Percentiles rank a stretch among this genome's conserved stretches.
Conservation (phyloP, 129 eudicot genomes). For the Centella asiatica region DNA sequence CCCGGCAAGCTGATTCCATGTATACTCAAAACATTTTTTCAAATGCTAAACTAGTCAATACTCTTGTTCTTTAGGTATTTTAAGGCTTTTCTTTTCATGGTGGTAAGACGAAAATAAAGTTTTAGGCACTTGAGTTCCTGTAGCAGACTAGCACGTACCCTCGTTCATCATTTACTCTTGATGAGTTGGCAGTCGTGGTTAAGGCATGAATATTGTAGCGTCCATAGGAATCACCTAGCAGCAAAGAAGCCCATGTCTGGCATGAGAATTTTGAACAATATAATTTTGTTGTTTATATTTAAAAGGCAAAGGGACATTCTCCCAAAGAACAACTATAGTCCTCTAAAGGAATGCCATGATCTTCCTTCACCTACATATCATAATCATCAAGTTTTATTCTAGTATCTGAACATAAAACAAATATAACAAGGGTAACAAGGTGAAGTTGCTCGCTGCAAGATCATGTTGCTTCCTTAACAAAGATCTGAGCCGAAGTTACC, state of each 20-base stretch:
- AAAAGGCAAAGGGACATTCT: not conserved
- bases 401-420: too few relatives aligned
- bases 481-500: not conserved
- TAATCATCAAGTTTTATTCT: not conserved
- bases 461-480: too few relatives aligned
- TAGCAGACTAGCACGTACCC: slow-evolving; percentile 39
- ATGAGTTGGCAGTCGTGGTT: slow-evolving; percentile 43
- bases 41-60: not conserved
- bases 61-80: not conserved
- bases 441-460: not conserved
- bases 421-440: too few relatives aligned
- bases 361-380: not conserved
- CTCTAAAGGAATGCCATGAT: not conserved
- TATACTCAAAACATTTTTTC: not conserved
- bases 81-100: not conserved
- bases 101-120: not conserved
- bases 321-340: not conserved
- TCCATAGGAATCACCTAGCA: slow-evolving; percentile 50
- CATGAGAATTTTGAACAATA: not conserved
- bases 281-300: not conserved
- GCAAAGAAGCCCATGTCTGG: not conserved
- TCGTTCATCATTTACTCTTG: slow-evolving; percentile 33
- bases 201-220: slow-evolving; percentile 37
- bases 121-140: not conserved
- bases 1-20: not conserved